A percentile compares a stretch with the other conserved stretches of the same genome.
These are phyloP conservation scores for Trichophyton simii DNA, from an alignment of 2,329 filamentous ascomycete genomes.

Conservation along the genomic window DNA sequence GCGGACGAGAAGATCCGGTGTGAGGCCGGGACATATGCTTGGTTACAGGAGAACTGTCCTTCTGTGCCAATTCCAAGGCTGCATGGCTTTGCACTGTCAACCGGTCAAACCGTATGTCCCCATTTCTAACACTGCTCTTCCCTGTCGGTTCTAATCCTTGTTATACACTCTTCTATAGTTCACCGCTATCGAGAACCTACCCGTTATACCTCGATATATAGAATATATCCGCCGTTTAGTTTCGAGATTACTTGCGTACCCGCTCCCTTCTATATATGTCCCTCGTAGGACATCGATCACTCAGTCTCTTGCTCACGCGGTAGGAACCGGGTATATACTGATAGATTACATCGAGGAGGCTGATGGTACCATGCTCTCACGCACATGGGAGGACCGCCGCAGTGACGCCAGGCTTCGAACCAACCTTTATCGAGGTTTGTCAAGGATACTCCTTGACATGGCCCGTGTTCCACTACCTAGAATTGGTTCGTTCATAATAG, in stretches of 20 bases:
- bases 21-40: slow-evolving; percentile 5
- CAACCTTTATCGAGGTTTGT: too few relatives aligned
- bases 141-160: too few relatives aligned
- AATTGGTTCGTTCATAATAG: slow-evolving; percentile 26
- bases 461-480: slow-evolving; percentile 17
- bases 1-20: slow-evolving; percentile 6
- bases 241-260: not conserved
- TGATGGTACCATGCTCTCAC: slow-evolving; percentile 17
- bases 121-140: too few relatives aligned
- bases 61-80: slow-evolving; percentile 11
- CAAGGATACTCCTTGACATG: slow-evolving; percentile 13
- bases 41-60: slow-evolving; percentile 6
- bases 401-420: slow-evolving; percentile 5
- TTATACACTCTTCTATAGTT: not conserved
- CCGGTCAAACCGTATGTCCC: not conserved
- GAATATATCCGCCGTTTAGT: not conserved
- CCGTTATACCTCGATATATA: not conserved
- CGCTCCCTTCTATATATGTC: slow-evolving; percentile 1
- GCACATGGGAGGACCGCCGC: slow-evolving; percentile 14
- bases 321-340: slow-evolving; percentile 11
- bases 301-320: not conserved
- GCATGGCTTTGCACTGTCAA: slow-evolving; percentile 12
- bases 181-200: not conserved
- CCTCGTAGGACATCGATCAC: not conserved
- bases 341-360: slow-evolving; percentile 15